Conservation (phyloP, 2,329 filamentous ascomycete genomes). For the Metarhizium rileyi region DNA sequence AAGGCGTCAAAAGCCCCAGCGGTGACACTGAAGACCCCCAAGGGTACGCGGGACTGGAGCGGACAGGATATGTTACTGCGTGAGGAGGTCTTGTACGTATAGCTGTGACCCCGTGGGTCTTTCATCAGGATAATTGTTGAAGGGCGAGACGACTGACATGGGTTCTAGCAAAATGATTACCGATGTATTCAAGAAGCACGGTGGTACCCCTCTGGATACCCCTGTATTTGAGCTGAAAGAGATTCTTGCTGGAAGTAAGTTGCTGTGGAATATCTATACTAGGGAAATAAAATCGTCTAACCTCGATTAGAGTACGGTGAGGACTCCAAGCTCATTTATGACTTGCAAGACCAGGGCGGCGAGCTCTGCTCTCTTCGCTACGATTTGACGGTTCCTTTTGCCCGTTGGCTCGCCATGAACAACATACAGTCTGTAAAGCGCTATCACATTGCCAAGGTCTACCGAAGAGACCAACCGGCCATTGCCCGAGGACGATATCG, state of each 20-base stretch:
- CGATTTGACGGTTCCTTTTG: slow-evolving; percentile 83
- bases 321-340: slow-evolving; percentile 87
- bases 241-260: slow-evolving; percentile 61
- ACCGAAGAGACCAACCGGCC: slow-evolving; percentile 38
- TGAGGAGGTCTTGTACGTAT: slow-evolving; percentile 57
- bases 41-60: slow-evolving; percentile 84
- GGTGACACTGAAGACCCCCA: slow-evolving; percentile 65
- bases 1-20: slow-evolving; percentile 36
- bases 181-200: slow-evolving; percentile 75
- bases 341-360: slow-evolving; percentile 76
- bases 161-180: slow-evolving; percentile 49
- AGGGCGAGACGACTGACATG: neutral
- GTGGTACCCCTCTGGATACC: slow-evolving; percentile 70
- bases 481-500: slow-evolving; percentile 89
- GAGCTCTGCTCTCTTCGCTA: slow-evolving; percentile 68
- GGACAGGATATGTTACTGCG: slow-evolving; percentile 71
- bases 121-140: neutral
- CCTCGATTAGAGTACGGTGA: slow-evolving; percentile 62
- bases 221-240: slow-evolving; percentile 80
- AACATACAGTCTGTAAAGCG: slow-evolving; percentile 78
- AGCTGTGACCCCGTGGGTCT: too few relatives aligned
- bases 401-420: slow-evolving; percentile 90
- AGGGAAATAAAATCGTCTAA: neutral
- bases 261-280: neutral
- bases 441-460: slow-evolving; percentile 90